Percentiles rank a stretch among this genome's conserved stretches.
phyloP scores from a whole-genome alignment of 2,329 filamentous ascomycete genomes.

The Aphanoascus verrucosus region DNA sequence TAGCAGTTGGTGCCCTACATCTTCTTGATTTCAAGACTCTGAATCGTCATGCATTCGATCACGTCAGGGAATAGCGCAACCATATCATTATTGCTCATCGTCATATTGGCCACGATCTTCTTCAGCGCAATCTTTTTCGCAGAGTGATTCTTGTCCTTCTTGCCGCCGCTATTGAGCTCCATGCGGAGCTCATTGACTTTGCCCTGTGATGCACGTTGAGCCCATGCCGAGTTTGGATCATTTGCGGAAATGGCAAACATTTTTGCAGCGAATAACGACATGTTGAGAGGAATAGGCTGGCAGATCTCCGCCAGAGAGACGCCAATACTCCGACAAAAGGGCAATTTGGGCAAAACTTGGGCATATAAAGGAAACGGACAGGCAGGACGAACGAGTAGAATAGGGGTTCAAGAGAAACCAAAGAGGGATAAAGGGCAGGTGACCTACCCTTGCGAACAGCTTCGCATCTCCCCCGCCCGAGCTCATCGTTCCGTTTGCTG shows the following conservation, averaged over 20 bases:
- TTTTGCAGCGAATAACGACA: constrained; percentile 4
- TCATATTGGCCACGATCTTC: constrained; percentile 99
- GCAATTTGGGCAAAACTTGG: background rate
- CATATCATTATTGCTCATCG: constrained; percentile 99
- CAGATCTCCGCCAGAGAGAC: background rate
- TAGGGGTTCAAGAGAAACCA: constrained; percentile 17
- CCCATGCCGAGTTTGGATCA: constrained; percentile 25
- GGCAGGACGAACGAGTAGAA: constrained; percentile 20
- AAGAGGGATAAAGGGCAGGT: constrained; percentile 5
- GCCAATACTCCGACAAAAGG: background rate
- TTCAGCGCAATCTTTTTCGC: constrained; percentile 97
- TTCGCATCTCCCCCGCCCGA: constrained; percentile 86
- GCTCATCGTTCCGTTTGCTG: constrained; percentile 41
- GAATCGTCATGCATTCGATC: constrained; percentile 88
- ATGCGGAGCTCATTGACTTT: constrained; percentile 95
- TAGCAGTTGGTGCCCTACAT: constrained; percentile 51
- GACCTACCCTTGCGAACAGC: constrained; percentile 87
- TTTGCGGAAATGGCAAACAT: constrained; percentile 27
- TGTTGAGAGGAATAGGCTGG: background rate
- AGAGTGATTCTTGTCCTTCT: constrained; percentile 95
- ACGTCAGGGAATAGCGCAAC: constrained; percentile 92
- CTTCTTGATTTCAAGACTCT: constrained; percentile 96
- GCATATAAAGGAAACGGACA: background rate
- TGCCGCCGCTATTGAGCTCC: constrained; percentile 85
- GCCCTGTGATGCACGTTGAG: constrained; percentile 55